These are phyloP conservation scores for Acacia crassicarpa DNA, from an alignment of 306 rosid genomes.

Conservation along the genomic window DNA sequence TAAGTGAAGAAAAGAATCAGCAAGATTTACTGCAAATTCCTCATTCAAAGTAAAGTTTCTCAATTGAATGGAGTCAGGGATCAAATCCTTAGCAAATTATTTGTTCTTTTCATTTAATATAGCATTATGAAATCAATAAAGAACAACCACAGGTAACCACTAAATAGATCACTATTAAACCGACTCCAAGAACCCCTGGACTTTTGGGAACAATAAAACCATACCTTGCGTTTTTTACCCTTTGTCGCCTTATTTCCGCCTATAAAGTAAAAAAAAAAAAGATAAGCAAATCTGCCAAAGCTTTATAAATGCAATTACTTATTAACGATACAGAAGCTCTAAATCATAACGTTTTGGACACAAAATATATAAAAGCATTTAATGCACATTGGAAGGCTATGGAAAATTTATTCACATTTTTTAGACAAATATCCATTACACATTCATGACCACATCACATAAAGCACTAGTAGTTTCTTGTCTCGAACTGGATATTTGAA, in stretches of 20 bases:
- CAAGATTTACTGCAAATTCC: slow-evolving; percentile 4
- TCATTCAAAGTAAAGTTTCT: slow-evolving; percentile 11
- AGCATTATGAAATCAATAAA: slow-evolving; percentile 14
- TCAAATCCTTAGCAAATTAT: background rate
- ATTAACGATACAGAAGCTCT: background rate
- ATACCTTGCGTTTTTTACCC: slow-evolving; percentile 30
- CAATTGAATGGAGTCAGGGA: background rate
- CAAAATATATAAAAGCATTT: background rate
- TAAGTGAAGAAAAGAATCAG: background rate
- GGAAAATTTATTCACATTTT: background rate
- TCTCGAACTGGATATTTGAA: slow-evolving; percentile 22
- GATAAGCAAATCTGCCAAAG: slow-evolving; percentile 15
- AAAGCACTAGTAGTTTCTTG: slow-evolving; percentile 4
- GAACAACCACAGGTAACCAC: background rate
- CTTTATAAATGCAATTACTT: slow-evolving; percentile 25
- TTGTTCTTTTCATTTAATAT: background rate
- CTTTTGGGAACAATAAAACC: slow-evolving; percentile 20
- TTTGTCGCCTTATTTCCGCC: slow-evolving; percentile 23
- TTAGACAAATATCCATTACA: background rate
- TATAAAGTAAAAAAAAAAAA: slow-evolving; percentile 17
- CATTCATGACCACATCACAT: background rate
- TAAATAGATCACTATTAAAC: slow-evolving; percentile 21
- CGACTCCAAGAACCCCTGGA: background rate
- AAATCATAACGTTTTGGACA: background rate
- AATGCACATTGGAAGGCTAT: background rate